These are phyloP conservation scores for Blastobotrys aristatus DNA, from an alignment of 1,139 yeast genomes.

Conservation along the genomic window DNA sequence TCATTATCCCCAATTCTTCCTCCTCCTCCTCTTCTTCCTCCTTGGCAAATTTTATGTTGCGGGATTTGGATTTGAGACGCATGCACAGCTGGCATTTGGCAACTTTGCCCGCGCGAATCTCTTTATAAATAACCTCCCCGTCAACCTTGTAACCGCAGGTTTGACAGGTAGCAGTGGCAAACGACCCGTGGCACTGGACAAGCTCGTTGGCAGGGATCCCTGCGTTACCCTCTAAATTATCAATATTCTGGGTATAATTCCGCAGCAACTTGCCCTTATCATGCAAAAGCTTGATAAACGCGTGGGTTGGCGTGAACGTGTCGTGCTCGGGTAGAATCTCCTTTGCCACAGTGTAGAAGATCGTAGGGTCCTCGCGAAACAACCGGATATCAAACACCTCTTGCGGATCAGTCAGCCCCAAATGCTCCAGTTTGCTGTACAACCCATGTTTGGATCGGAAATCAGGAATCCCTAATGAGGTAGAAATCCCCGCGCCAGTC, in stretches of 20 bases:
- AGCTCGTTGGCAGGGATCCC: slow-evolving; percentile 67
- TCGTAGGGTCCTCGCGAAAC: slow-evolving; percentile 71
- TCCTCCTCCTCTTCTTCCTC: slow-evolving; percentile 24
- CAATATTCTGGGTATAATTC: slow-evolving; percentile 93
- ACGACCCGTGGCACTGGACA: slow-evolving; percentile 95
- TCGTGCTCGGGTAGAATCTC: slow-evolving; percentile 71
- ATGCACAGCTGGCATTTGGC: slow-evolving; percentile 75
- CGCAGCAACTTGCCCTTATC: slow-evolving; percentile 75
- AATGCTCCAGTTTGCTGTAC: slow-evolving; percentile 61
- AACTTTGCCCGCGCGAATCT: slow-evolving; percentile 55
- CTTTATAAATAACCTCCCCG: slow-evolving; percentile 62
- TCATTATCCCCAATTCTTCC: slow-evolving; percentile 64
- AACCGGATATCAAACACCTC: slow-evolving; percentile 80
- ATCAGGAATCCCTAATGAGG: slow-evolving; percentile 90
- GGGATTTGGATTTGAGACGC: slow-evolving; percentile 17
- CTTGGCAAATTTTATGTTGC: slow-evolving; percentile 4
- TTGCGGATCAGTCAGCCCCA: slow-evolving; percentile 87
- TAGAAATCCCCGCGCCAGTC: slow-evolving; percentile 96
- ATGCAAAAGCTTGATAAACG: slow-evolving; percentile 69
- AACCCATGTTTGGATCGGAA: slow-evolving; percentile 88
- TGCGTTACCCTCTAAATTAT: slow-evolving; percentile 80
- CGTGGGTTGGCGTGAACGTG: slow-evolving; percentile 73
- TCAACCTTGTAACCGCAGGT: slow-evolving; percentile 66
- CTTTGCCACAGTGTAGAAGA: slow-evolving; percentile 84
- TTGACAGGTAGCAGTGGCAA: slow-evolving; percentile 84